These are phyloP conservation scores for Pleurotus sapidus DNA, from an alignment of 768 basidiomycete species.

Conservation along the genomic window DNA sequence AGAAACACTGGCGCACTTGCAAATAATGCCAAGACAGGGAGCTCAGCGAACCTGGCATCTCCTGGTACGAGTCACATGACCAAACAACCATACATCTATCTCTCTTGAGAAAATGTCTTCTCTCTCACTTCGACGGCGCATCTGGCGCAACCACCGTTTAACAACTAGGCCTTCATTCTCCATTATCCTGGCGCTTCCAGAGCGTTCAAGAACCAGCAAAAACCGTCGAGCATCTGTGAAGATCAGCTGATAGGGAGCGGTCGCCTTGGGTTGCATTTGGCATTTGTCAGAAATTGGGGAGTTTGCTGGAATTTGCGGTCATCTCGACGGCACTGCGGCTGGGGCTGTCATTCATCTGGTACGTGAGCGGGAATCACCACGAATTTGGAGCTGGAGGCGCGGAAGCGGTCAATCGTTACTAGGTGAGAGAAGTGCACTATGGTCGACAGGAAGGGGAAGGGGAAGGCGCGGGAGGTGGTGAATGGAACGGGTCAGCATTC, in stretches of 20 bases:
- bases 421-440: conserved; percentile 8
- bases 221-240: conserved; percentile 66
- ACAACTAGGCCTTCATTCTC: conserved; percentile 13
- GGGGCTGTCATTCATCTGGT: not conserved
- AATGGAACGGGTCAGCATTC: conserved; percentile 9
- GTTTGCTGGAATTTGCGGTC: not conserved
- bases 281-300: not conserved
- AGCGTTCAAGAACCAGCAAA: conserved; percentile 54
- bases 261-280: not conserved
- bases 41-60: no score
- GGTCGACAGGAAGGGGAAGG: conserved; percentile 19
- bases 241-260: conserved; percentile 40
- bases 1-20: no score
- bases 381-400: not conserved
- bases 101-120: conserved; percentile 36
- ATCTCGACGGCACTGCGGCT: no score
- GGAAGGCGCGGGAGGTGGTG: conserved; percentile 13
- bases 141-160: conserved; percentile 15
- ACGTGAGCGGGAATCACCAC: not conserved
- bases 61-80: conserved; percentile 7
- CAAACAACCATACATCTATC: conserved; percentile 42
- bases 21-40: no score
- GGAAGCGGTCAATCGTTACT: conserved; percentile 4
- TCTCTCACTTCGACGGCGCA: conserved; percentile 23
- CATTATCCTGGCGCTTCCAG: conserved; percentile 15